These are phyloP conservation scores for Coemansia sp. DNA, from an alignment of 192 early-diverging fungal species.

Conservation along the genomic window DNA sequence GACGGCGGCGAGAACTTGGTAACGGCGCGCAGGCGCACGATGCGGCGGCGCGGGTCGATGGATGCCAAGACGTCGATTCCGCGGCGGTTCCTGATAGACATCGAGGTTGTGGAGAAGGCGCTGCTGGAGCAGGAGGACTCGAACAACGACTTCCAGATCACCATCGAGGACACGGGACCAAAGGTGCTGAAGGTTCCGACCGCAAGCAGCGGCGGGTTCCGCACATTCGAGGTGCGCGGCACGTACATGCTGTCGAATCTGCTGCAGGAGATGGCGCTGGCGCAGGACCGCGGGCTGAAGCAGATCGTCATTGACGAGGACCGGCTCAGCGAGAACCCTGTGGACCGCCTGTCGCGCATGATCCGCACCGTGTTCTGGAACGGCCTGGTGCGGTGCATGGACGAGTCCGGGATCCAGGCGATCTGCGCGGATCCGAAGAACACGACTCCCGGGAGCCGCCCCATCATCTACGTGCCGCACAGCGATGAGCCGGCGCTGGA, in stretches of 20 bases:
- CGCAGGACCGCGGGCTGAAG: slow-evolving; percentile 82
- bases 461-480: slow-evolving; percentile 92
- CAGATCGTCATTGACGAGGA: slow-evolving; percentile 89
- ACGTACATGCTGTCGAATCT: slow-evolving; percentile 95
- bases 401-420: slow-evolving; percentile 80
- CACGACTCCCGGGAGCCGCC: slow-evolving; percentile 67
- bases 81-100: slow-evolving; percentile 82
- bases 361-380: slow-evolving; percentile 97
- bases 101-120: slow-evolving; percentile 73
- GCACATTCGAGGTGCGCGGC: slow-evolving; percentile 88
- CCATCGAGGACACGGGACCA: slow-evolving; percentile 87
- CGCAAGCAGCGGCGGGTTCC: slow-evolving; percentile 80
- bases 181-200: slow-evolving; percentile 87
- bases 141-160: slow-evolving; percentile 93
- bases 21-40: background rate
- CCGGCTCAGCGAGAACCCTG: slow-evolving; percentile 91
- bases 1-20: background rate
- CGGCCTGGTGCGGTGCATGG: slow-evolving; percentile 86
- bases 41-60: slow-evolving; percentile 59
- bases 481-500: slow-evolving; percentile 71
- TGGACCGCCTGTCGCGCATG: slow-evolving; percentile 85
- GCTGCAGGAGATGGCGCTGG: slow-evolving; percentile 92
- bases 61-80: slow-evolving; percentile 66
- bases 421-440: slow-evolving; percentile 96
- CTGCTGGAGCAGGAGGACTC: slow-evolving; percentile 95